Base-by-base conservation (phyloP, 2,329 filamentous ascomycete genomes). In the Orbilia quercus region DNA sequence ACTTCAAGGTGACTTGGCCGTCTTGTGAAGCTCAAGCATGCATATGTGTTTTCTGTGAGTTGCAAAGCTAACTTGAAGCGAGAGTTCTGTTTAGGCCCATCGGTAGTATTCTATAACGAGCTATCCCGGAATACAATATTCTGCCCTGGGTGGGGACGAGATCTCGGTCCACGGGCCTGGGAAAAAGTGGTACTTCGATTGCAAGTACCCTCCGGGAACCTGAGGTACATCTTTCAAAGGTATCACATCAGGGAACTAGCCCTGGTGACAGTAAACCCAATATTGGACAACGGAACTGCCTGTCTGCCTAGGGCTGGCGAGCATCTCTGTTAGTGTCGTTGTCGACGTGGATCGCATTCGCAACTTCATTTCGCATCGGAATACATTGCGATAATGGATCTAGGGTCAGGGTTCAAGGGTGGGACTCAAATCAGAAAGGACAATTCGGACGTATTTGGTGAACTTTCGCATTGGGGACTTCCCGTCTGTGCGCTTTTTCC, bases 141-240 rank as follows among this genome's bases (percentile, higher is more conserved):
- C 14, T 64, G 36, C 45, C 53, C 28, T 45, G 53, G 51, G 38
- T 51, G 23, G 42, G 42, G 51, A 18, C 36, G 23, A 58, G 11
- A 18, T 12, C 16, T 16, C 23, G 25, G 20, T 7, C 42, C 50
- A 28, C 12, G 53, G 53, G 58, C 20, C 47, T 42, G 11, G 53
- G 59, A 51, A 16, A 2, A 16, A 7, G 60, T 50, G 69, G 67
- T 72, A 66, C 69, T 57, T 73, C 38, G 11, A 38, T 22, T 40
- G 38, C 28, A 73, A 55, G 69, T 73, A 73, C 69, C 69, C 60
- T 51, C 50, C 11, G 42, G 47, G 59, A 36, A 64, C 45, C 2
- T 12, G 31, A 36, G 55, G 69, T 73, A 72, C 67, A 53, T 72
- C 38, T 60, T 7, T 7, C 28, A n/a, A 36, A 72, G 34, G 67